phyloP scores from a whole-genome alignment of 805 yeast species.

The Isabelozyma rhagii region DNA sequence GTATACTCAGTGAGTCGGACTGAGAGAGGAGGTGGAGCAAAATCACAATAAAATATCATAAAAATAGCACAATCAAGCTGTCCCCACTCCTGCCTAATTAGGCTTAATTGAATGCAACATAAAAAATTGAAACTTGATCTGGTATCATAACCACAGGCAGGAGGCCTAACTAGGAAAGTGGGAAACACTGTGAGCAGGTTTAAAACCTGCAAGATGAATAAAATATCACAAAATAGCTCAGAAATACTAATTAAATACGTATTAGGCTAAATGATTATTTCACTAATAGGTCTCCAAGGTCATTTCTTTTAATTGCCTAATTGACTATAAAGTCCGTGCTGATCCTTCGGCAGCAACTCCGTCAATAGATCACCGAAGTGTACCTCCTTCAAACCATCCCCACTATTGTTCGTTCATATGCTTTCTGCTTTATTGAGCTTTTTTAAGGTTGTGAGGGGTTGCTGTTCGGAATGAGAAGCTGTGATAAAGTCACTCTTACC shows the following conservation, averaged over 20 bases:
- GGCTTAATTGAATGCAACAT: neutral
- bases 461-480: neutral
- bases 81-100: neutral
- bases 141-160: neutral
- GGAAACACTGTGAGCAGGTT: neutral
- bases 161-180: neutral
- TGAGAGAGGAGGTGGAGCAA: no score
- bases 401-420: neutral
- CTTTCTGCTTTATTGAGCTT: neutral
- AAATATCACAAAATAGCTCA: no score
- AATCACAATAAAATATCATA: no score
- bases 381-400: neutral
- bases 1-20: no score
- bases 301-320: neutral
- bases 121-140: neutral
- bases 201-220: neutral
- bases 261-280: neutral
- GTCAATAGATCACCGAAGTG: neutral
- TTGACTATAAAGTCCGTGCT: neutral
- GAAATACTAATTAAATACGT: neutral
- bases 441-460: neutral
- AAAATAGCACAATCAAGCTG: neutral
- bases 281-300: neutral
- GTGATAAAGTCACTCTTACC: neutral
- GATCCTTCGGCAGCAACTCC: neutral